Base-by-base conservation (phyloP, 1,139 yeast species). In the Saccharomyces hybrid region DNA sequence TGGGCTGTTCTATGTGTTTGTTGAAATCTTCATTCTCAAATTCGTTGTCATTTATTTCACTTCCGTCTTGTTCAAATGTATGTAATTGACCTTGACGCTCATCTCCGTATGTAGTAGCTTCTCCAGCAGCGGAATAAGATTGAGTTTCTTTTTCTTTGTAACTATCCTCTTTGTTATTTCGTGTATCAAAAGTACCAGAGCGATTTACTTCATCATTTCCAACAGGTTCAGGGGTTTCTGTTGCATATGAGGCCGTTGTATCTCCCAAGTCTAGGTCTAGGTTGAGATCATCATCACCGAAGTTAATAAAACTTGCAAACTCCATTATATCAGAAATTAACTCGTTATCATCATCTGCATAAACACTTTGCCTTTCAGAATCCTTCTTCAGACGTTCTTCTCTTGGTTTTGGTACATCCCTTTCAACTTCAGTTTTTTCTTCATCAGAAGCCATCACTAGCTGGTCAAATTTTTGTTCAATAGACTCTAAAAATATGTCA, bases 251-350 rank as follows among this genome's bases (percentile, higher is more conserved):
- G 5, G 25, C 26, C 9, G 3, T 20, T 9, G 44, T 38, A 13
- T 11, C 20, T 11, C 44, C 44, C 23, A 64, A 55, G 32, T 67
- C 69, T 27, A 71, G 50, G 46, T 69, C 70, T n/a, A 68, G 53
- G 50, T 68, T 61, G 25, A 73, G 54, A 25, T 71, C 77, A 42
- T 38, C 44, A 25, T 72, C 78, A 25, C 78, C 89, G 61, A 84
- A 81, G 64, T 84, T 83, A 51, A 85, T 81, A 64, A 80, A 80
- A 57, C 83, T 85, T 47, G 85, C 80, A 61, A 85, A 81, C 61
- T 84, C 90, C 72, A 78, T 74, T 26, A 73, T 69, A 48, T 72
- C 74, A 0, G 71, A 64, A 56, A 72, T 65, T 31, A 68, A 57
- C 49, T 72, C 74, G 2, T 64, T 64, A 28, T 67, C 74, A 9